Conservation (phyloP, 2,329 filamentous ascomycete species). For the Paraconiothyrium brasiliense region DNA sequence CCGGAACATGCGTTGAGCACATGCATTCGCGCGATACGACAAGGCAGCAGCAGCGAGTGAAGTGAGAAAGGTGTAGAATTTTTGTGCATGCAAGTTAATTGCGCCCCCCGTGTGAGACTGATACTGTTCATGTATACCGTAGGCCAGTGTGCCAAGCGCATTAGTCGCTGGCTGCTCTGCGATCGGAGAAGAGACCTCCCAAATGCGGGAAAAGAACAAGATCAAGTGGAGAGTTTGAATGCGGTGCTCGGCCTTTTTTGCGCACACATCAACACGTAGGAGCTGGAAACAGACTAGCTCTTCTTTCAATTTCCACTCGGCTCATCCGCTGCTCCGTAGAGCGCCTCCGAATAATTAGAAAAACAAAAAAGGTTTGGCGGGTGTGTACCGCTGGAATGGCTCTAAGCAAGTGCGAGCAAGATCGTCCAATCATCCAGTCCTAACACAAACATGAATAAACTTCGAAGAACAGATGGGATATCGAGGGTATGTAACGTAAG, state of each 20-base stretch:
- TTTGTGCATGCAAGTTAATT: background rate
- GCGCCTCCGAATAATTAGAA: background rate
- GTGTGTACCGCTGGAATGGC: background rate
- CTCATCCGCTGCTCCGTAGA: background rate
- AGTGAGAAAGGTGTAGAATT: background rate
- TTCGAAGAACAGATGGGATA: constrained; percentile 29
- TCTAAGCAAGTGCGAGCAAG: constrained; percentile 11
- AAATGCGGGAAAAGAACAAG: background rate
- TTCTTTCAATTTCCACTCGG: background rate
- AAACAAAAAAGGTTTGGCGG: background rate
- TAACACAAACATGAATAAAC: constrained; percentile 24
- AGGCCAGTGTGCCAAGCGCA: background rate
- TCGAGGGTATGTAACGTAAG: constrained; percentile 41
- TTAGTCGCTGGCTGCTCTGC: background rate
- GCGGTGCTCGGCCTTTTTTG: background rate
- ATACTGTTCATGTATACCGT: background rate
- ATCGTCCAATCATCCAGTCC: constrained; percentile 35
- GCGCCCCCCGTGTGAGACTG: background rate
- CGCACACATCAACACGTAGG: background rate
- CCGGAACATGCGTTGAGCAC: background rate
- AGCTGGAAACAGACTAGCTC: background rate
- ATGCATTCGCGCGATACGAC: background rate
- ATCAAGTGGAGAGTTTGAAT: constrained; percentile 7
- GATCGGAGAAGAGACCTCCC: background rate
- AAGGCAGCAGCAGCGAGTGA: background rate